Base-by-base conservation (phyloP, 164 flowering plant species). In the Platanus orientalis region DNA sequence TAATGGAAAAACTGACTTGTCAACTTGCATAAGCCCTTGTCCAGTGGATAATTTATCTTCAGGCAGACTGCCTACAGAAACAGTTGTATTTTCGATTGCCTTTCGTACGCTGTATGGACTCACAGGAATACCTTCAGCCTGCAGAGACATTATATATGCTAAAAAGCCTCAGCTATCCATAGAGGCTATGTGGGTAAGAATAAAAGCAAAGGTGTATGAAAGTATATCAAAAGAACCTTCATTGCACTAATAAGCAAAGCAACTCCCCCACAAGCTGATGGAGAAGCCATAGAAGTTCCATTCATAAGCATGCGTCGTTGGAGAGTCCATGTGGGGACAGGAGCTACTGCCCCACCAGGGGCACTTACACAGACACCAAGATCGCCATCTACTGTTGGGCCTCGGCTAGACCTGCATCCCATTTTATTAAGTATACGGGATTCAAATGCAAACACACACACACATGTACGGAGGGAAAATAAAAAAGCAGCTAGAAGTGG, bases 251-350 rank as follows among this genome's bases (percentile, higher is more conserved):
- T 47, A 32, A 94, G 68, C 72, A 94, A 78, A 34, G 99, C 99
- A 71, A 88, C 74, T 55, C 96, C 99, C n/a, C 99, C 99, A 89
- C 96, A 91, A 72, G 99, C 99, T 66, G 86, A 94, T 53, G 99
- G 99, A 76, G 99, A 94, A 64, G 99, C 81, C 99, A 94, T 94
- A 59, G 99, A 94, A 45, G 99, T 94, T 73, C 99, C 99, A 83
- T 94, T 94, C 99, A 94, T 94, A 64, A 94, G 89, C 99, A 86
- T 89, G 24, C 99, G 99, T 14, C 81, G 63, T 69, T 94, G 97
- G 66, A 94, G 89, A 61, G 99, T 94, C 99, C 97, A 94, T 54
- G 96, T 90, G 61, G 99, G 97, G 34, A 94, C 99, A 68, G 99
- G 99, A 65, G 99, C 97, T 60, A 94, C 85, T 47, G 99, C 99